Evolutionary conservation across 495 filamentous ascomycete genomes (phyloP).

Genomic region (Aspergillus nidulans): DNA sequence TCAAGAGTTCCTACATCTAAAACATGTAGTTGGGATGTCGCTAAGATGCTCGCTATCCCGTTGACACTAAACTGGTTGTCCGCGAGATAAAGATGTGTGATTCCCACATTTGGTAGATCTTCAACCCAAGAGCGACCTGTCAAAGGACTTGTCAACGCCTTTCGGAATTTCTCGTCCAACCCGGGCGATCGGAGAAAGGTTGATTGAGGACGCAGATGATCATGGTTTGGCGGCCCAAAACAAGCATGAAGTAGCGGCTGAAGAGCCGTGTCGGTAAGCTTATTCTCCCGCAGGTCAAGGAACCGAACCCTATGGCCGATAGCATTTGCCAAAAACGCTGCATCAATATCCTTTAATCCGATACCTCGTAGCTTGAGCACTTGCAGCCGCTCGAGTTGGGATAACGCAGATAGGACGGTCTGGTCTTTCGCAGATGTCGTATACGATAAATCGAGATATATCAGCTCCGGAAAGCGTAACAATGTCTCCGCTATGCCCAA

Average conservation of each 20-base stretch:
- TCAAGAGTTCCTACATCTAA: conserved; percentile 49
- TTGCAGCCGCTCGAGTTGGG: conserved; percentile 45
- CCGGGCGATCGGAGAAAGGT: conserved; percentile 30
- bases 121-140: conserved; percentile 51
- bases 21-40: conserved; percentile 46
- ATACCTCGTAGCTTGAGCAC: conserved; percentile 57
- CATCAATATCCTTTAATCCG: conserved; percentile 52
- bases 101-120: conserved; percentile 46
- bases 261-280: conserved; percentile 52
- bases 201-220: neutral
- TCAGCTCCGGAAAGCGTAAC: conserved; percentile 47
- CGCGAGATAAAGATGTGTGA: conserved; percentile 58
- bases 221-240: conserved; percentile 29
- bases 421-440: conserved; percentile 52
- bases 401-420: conserved; percentile 41
- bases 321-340: conserved; percentile 49
- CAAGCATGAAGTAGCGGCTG: conserved; percentile 49
- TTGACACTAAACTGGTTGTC: conserved; percentile 57
- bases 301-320: conserved; percentile 51
- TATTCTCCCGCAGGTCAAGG: conserved; percentile 57
- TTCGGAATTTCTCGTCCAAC: conserved; percentile 48
- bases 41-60: conserved; percentile 50
- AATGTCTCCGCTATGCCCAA: conserved; percentile 50
- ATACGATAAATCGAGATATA: conserved; percentile 59
- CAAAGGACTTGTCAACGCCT: conserved; percentile 44